These are phyloP conservation scores for Camelina hispida DNA, from an alignment of 345 rosid species.

Conservation along the genomic window DNA sequence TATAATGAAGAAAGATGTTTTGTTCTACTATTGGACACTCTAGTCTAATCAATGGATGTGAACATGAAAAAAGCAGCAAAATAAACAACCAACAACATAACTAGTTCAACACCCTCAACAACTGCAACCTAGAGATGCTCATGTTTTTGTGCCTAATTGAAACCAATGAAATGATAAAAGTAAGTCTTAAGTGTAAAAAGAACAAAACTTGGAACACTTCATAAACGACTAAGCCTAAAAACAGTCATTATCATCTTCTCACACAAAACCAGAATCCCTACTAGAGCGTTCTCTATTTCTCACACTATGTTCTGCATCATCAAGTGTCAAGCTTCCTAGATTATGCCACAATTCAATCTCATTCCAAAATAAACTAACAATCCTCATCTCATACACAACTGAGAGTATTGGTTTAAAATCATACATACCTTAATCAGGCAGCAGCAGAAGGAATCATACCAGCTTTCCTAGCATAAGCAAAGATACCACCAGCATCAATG, in stretches of 20 bases:
- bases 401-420: neutral
- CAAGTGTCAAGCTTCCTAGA: too few relatives aligned
- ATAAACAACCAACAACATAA: neutral
- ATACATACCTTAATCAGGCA: slow-evolving; percentile 34
- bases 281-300: neutral
- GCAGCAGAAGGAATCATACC: slow-evolving; percentile 76
- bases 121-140: neutral
- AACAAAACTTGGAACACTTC: neutral
- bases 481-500: slow-evolving; percentile 83
- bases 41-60: neutral
- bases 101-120: neutral
- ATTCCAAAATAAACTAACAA: too few relatives aligned
- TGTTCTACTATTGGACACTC: slow-evolving; percentile 16
- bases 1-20: neutral
- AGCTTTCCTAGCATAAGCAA: slow-evolving; percentile 79
- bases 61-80: neutral
- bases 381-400: too few relatives aligned
- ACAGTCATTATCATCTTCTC: neutral
- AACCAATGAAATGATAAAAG: neutral
- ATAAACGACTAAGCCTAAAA: neutral
- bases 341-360: too few relatives aligned
- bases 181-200: neutral
- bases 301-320: too few relatives aligned
- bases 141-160: neutral
- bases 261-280: neutral